Evolutionary conservation across 352 stramenopile species (phyloP).

Genomic region (Phytophthora sansomeana): DNA sequence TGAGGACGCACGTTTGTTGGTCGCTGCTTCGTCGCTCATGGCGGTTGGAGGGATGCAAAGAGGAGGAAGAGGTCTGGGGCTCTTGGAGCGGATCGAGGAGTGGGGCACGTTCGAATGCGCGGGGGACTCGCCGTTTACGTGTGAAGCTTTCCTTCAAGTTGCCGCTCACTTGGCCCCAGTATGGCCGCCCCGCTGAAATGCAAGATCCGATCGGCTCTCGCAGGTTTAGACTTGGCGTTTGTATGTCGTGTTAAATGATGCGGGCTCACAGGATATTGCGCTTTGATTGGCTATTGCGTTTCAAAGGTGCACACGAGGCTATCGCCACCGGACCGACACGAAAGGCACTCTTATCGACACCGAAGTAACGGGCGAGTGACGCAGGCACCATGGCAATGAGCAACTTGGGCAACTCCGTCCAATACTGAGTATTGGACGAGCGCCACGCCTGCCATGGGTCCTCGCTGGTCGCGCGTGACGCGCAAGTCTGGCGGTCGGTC

Average conservation of each 20-base stretch:
- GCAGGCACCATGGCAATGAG: not conserved
- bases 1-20: constrained; percentile 44
- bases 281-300: constrained; percentile 32
- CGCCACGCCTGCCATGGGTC: not conserved
- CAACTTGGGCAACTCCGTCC: not conserved
- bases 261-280: constrained; percentile 20
- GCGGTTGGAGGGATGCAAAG: constrained; percentile 4
- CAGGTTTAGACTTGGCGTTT: constrained; percentile 15
- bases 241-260: constrained; percentile 15
- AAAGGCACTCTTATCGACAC: not conserved
- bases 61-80: constrained; percentile 18
- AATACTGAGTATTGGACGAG: constrained; percentile 24
- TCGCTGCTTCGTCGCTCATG: constrained; percentile 56
- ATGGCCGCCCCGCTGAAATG: constrained; percentile 28
- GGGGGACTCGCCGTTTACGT: constrained; percentile 49
- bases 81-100: constrained; percentile 22
- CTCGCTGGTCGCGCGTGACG: not conserved
- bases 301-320: constrained; percentile 7
- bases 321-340: not conserved
- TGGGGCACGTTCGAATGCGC: constrained; percentile 45
- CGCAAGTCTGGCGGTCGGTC: constrained; percentile 8
- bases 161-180: constrained; percentile 26
- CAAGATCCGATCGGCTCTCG: constrained; percentile 30
- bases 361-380: constrained; percentile 4
- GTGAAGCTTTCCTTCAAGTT: constrained; percentile 39